Conservation (phyloP, 108 stramenopile species). For the Nannochloropsis gaditana region DNA sequence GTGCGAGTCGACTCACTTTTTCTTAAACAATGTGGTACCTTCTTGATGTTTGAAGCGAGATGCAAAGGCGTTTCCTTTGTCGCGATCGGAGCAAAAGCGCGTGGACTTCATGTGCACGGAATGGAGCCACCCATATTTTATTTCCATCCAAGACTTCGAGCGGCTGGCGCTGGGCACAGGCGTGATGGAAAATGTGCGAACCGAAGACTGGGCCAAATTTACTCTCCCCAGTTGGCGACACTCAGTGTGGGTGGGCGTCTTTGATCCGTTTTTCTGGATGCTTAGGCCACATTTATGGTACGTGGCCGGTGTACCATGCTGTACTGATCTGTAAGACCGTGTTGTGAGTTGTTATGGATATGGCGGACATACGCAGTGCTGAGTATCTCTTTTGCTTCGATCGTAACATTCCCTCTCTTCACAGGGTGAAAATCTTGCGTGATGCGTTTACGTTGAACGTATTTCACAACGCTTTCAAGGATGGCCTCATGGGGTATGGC, state of each 20-base stretch:
- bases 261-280: slow-evolving; percentile 84
- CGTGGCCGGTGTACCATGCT: background rate
- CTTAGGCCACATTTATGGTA: slow-evolving; percentile 74
- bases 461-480: slow-evolving; percentile 87
- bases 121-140: slow-evolving; percentile 95
- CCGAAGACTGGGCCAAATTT: slow-evolving; percentile 76
- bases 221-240: slow-evolving; percentile 89
- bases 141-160: slow-evolving; percentile 80
- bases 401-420: background rate
- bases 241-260: slow-evolving; percentile 82
- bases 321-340: background rate
- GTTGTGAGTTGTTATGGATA: too few species aligned
- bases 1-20: too few species aligned
- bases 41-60: slow-evolving; percentile 63
- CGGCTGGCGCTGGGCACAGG: slow-evolving; percentile 77
- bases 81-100: slow-evolving; percentile 73
- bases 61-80: slow-evolving; percentile 68
- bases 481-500: slow-evolving; percentile 94
- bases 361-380: too few species aligned
- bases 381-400: too few species aligned
- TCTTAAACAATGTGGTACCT: too few species aligned
- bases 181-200: slow-evolving; percentile 69
- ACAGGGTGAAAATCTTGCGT: slow-evolving; percentile 63
- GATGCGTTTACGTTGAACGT: slow-evolving; percentile 89
- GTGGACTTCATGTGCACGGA: slow-evolving; percentile 91